Evolutionary conservation across 768 basidiomycete species (phyloP), one percentile per base, ranked within the genome.

Genomic region (Termitomyces sp.): DNA sequence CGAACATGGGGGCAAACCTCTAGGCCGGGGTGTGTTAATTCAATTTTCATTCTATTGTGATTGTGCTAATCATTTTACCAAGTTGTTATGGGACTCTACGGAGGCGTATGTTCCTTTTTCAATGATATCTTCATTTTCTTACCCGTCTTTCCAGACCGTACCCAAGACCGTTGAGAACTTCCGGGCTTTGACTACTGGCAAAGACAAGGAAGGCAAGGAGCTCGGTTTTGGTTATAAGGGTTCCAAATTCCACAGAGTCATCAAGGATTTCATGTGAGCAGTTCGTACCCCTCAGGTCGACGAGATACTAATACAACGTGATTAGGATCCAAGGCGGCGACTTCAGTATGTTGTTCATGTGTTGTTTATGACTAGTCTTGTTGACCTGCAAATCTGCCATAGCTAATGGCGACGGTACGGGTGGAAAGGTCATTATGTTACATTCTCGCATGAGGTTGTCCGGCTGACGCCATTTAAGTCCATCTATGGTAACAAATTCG

Each of bases 81-180:
- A 93, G 91, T 96, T 64, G 82, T 84, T 37, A 85, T 97, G 63
- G 95, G 94, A 65, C 84, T 98, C 56, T 98, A 89, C 67, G 95
- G 95, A 59, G 91, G 91, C 63, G 93, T 91, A 75, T 61, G 80
- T 72, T 36, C 34, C 60, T 46, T 30, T 22, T 39, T 14, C n/a
- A n/a, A 55, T 24, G 33, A 20, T 7, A 4, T 10, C 5, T 51
- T 10, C 33, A 26, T 32, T 22, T 30, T 42, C 20, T 51, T 26
- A 47, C 9, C 32, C 14, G 49, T 59, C 4, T 56, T 39, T 40
- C 30, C 57, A 95, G 89, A 93, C 93, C 47, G 95, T 97, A 46
- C 95, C 95, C 55, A 95, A 95, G 77, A 98, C 95, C 33, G 95
- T 80, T 26, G 95, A 95, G 82, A 98, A 98, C 83, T 98, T 98